Evolutionary conservation across 2,329 filamentous ascomycete species (phyloP).

Genomic region (Pestalotiopsis sp.): DNA sequence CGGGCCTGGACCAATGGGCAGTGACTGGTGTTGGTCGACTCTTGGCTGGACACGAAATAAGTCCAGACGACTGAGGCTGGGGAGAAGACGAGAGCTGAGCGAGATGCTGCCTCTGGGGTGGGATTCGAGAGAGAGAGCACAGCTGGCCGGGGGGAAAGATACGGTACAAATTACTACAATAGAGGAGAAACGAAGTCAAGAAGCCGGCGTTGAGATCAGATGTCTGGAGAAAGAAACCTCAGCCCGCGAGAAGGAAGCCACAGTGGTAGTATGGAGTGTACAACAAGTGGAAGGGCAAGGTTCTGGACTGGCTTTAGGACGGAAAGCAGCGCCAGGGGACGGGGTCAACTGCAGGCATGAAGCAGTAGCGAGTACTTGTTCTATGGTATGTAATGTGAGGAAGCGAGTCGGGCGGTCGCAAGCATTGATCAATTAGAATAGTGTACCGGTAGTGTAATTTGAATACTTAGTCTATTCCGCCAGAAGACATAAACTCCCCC

Average conservation of each 20-base stretch:
- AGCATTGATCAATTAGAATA: constrained; percentile 9
- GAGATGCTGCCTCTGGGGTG: background rate
- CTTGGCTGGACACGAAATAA: background rate
- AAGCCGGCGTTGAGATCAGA: background rate
- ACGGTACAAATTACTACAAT: background rate
- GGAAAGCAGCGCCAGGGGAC: background rate
- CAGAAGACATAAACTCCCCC: background rate
- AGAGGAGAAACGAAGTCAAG: constrained; percentile 2
- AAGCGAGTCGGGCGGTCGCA: background rate
- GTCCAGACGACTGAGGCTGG: background rate
- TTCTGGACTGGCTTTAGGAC: background rate
- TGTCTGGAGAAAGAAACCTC: background rate
- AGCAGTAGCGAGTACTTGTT: background rate
- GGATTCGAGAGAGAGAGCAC: background rate
- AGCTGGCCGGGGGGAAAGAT: background rate
- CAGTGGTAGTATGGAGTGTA: background rate
- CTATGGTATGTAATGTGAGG: background rate
- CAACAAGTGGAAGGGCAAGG: background rate
- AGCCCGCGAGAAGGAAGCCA: background rate
- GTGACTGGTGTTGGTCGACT: background rate
- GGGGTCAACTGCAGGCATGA: background rate
- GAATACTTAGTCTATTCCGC: background rate
- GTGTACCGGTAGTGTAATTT: constrained; percentile 6
- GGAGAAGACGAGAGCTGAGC: background rate
- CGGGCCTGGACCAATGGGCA: background rate